These are phyloP conservation scores for Raphanus raphanistrum DNA, from an alignment of 345 rosid genomes.

Conservation along the genomic window DNA sequence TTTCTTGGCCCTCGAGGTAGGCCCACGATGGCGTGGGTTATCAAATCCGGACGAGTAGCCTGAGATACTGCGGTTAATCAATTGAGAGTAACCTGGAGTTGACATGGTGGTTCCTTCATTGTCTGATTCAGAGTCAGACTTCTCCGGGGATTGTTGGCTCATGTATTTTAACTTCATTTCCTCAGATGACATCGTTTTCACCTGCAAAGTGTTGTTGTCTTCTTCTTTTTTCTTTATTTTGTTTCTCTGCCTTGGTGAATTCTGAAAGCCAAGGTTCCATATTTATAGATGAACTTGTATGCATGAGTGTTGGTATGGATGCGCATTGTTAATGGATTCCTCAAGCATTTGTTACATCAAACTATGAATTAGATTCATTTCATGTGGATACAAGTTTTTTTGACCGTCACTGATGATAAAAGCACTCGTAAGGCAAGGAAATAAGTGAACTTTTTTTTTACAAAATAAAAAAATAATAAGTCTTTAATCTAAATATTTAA, in stretches of 20 bases:
- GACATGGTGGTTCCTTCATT: background rate
- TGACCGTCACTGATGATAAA: background rate
- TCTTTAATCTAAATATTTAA: background rate
- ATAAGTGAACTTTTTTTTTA: background rate
- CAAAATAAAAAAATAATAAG: too few relatives aligned
- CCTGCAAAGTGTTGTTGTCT: background rate
- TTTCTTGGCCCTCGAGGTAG: background rate
- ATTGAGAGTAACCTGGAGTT: background rate
- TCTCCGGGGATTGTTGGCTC: background rate
- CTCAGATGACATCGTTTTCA: background rate
- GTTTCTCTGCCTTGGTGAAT: slow-evolving; percentile 10
- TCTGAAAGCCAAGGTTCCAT: background rate
- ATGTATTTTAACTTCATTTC: background rate
- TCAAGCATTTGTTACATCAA: slow-evolving; percentile 33
- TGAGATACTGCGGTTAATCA: background rate
- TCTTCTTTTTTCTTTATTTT: background rate
- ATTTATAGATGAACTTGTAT: slow-evolving; percentile 33
- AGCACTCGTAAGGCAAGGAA: background rate
- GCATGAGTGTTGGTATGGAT: background rate
- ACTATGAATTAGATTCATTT: slow-evolving; percentile 35
- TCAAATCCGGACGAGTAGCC: too few relatives aligned
- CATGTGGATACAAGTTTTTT: background rate
- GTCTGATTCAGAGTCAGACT: background rate
- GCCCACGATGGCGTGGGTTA: background rate
- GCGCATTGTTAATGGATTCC: slow-evolving; percentile 15